Percentiles rank a stretch among this genome's conserved stretches.
Evolutionary conservation across 768 basidiomycete species (phyloP).

Genomic region (Floccularia luteovirens): DNA sequence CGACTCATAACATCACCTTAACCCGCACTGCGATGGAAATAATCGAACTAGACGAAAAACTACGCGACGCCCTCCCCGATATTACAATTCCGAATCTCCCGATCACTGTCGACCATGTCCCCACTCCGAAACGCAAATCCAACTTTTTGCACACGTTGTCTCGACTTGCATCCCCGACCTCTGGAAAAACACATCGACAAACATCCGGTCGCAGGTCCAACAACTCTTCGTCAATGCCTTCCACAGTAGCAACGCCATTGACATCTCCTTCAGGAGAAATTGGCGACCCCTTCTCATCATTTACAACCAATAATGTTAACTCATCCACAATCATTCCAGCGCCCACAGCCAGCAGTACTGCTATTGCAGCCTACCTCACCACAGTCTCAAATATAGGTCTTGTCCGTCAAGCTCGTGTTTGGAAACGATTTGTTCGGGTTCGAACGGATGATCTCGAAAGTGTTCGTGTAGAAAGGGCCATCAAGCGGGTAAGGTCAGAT

Average conservation of each 20-base stretch:
- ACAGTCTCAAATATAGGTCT: slow-evolving; percentile 60
- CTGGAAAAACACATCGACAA: slow-evolving; percentile 40
- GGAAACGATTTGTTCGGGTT: slow-evolving; percentile 84
- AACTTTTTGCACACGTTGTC: slow-evolving; percentile 84
- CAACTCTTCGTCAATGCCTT: slow-evolving; percentile 25
- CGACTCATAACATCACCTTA: slow-evolving; percentile 85
- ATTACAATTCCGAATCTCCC: slow-evolving; percentile 55
- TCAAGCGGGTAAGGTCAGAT: slow-evolving; percentile 84
- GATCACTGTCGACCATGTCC: slow-evolving; percentile 44
- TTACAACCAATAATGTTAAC: slow-evolving; percentile 22
- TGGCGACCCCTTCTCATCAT: slow-evolving; percentile 52
- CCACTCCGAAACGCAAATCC: slow-evolving; percentile 68
- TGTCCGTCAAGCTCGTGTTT: slow-evolving; percentile 58
- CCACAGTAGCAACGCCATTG: slow-evolving; percentile 34
- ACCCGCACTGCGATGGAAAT: slow-evolving; percentile 73
- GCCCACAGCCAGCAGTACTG: slow-evolving; percentile 49
- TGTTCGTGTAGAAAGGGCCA: slow-evolving; percentile 77
- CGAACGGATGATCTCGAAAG: slow-evolving; percentile 86
- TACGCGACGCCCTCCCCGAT: slow-evolving; percentile 55
- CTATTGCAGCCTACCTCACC: slow-evolving; percentile 75
- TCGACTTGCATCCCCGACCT: slow-evolving; percentile 68
- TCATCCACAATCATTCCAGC: slow-evolving; percentile 15
- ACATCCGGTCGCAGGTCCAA: slow-evolving; percentile 25
- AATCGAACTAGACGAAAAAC: slow-evolving; percentile 75
- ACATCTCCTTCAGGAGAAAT: slow-evolving; percentile 48